Base-by-base conservation (phyloP, 129 eudicot species). In the Kitagawia praeruptora region DNA sequence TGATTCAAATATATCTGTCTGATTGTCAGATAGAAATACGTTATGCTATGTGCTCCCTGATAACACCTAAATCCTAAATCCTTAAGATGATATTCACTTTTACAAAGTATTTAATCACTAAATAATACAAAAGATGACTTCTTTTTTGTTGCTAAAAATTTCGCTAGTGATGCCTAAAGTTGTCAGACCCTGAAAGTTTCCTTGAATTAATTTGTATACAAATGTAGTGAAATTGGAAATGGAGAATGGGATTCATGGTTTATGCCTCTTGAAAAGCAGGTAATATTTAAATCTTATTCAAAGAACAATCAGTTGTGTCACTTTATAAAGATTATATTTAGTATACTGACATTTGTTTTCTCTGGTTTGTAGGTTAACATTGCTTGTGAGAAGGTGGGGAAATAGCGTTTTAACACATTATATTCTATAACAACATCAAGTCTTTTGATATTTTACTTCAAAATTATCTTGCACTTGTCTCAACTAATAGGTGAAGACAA, bases 191-290 rank as follows among this genome's bases (percentile, higher is more conserved):
- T 78, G 64, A 75, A 79, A 56, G 40, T 74, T 74, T 81, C 61
- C 47, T 37, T n/a, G 10, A 37, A 7, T 39, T 31, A 72, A 38
- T 58, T 23, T 38, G 21, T 66, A 56, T 63, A 46, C 38, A 46
- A 45, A 58, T 87, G 78, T 83, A 94, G 96, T 41, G 98, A 94
- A 89, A 91, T 93, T 49, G 98, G 98, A 84, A 82, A 92, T 86
- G 98, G 98, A 78, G 90, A 53, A 19, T 83, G 91, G 92, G 97
- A 90, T 87, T 92, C 98, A 13, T 95, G 98, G 97, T 92, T 93
- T 53, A 95, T 88, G 92, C 97, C 98, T 74, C 88, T 95, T 77
- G 56, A 75, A 4, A 81, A 89, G 53, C 97, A 95, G 94, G 97
- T 94, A 48, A 47, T 21, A 28, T 15, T 38, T 63, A 25, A 56